A percentile compares a stretch with the other conserved stretches of the same genome.
Evolutionary conservation across 352 stramenopile genomes (phyloP).

Genomic region (Globisporangium mamillatum): DNA sequence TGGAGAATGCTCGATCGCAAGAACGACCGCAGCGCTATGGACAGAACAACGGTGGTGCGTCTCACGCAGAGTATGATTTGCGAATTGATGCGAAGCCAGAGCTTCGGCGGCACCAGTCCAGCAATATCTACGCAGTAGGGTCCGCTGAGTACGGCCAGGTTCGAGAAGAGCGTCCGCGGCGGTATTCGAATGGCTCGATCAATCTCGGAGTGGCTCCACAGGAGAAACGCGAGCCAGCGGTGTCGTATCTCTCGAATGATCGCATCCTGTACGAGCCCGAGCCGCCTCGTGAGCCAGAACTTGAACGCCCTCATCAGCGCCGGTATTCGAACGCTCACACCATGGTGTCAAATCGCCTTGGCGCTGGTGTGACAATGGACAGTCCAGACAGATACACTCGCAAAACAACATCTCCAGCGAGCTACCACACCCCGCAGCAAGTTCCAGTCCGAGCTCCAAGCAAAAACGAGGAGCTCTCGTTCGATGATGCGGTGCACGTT

Average conservation of each 20-base stretch:
- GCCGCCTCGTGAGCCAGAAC: slow-evolving; percentile 8
- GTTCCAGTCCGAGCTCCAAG: slow-evolving; percentile 6
- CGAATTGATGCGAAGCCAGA: slow-evolving; percentile 24
- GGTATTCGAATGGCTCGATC: slow-evolving; percentile 16
- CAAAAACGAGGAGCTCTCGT: slow-evolving; percentile 32
- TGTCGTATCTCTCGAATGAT: slow-evolving; percentile 13
- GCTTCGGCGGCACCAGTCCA: slow-evolving; percentile 17
- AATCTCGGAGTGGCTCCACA: not conserved
- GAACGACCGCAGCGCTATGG: not conserved
- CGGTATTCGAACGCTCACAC: slow-evolving; percentile 14
- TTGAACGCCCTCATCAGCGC: slow-evolving; percentile 9
- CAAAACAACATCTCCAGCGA: not conserved
- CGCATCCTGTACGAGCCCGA: slow-evolving; percentile 14
- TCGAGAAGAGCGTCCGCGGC: slow-evolving; percentile 1
- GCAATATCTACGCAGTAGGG: not conserved
- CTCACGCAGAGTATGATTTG: slow-evolving; percentile 24
- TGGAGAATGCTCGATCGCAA: not conserved
- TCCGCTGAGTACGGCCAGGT: not conserved
- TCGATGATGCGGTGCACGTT: slow-evolving; percentile 42
- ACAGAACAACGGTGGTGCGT: not conserved
- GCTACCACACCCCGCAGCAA: not conserved
- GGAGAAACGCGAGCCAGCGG: not conserved
- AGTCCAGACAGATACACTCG: slow-evolving; percentile 8
- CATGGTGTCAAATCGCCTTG: not conserved
- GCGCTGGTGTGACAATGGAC: not conserved